phyloP scores from a whole-genome alignment of 1,284 basidiomycete genomes.

The Ceratobasidium sp. region DNA sequence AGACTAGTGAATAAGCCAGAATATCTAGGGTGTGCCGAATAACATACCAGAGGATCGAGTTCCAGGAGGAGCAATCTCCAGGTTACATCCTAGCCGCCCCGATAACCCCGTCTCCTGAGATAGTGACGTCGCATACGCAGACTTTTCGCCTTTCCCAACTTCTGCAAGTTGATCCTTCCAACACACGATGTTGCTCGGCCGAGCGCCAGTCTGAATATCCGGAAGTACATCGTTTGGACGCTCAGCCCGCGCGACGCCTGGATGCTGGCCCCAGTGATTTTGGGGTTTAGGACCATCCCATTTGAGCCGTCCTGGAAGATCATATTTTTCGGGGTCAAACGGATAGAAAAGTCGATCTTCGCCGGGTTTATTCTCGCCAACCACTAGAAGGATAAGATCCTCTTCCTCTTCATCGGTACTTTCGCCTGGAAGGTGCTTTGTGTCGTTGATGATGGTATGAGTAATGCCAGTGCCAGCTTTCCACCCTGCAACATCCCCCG shows the following conservation, averaged over 20 bases:
- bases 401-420: slow-evolving; percentile 46
- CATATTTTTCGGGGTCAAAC: slow-evolving; percentile 44
- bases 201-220: slow-evolving; percentile 43
- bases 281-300: slow-evolving; percentile 49
- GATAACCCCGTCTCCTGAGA: slow-evolving; percentile 51
- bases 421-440: slow-evolving; percentile 41
- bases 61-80: slow-evolving; percentile 51
- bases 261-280: slow-evolving; percentile 51
- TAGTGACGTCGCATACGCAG: slow-evolving; percentile 51
- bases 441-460: slow-evolving; percentile 52
- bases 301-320: slow-evolving; percentile 8
- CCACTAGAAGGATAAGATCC: slow-evolving; percentile 51
- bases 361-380: slow-evolving; percentile 48
- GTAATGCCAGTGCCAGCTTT: slow-evolving; percentile 52
- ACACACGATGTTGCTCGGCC: slow-evolving; percentile 51
- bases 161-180: slow-evolving; percentile 47
- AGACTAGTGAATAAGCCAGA: background rate
- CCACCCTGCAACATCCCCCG: slow-evolving; percentile 51
- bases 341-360: slow-evolving; percentile 49
- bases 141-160: slow-evolving; percentile 51
- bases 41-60: slow-evolving; percentile 51
- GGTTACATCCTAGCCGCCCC: slow-evolving; percentile 51
- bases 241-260: slow-evolving; percentile 49
- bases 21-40: background rate
- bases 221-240: slow-evolving; percentile 47